phyloP scores from a whole-genome alignment of 1,139 yeast species.

The Pichia sorboxylosa region DNA sequence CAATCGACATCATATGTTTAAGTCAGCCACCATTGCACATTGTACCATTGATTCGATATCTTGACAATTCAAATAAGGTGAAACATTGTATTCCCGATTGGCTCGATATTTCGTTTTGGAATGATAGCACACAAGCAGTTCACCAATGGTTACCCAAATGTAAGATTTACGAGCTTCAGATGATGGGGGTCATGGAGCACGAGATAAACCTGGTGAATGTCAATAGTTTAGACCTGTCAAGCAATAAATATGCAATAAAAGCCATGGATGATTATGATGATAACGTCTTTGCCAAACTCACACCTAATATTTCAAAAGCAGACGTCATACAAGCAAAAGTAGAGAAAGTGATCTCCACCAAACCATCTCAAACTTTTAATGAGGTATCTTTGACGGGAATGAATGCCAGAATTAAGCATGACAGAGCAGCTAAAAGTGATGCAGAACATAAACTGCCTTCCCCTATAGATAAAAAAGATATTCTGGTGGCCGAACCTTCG shows the following conservation, averaged over 20 bases:
- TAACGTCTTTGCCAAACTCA: conserved; percentile 32
- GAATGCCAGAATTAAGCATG: too few species aligned
- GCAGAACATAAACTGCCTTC: too few species aligned
- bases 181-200: conserved; percentile 97
- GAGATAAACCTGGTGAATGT: conserved; percentile 60
- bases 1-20: conserved; percentile 78
- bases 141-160: conserved; percentile 86
- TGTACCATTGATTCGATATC: conserved; percentile 76
- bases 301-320: conserved; percentile 12
- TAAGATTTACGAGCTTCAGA: conserved; percentile 86
- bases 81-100: conserved; percentile 84
- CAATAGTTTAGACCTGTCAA: conserved; percentile 33
- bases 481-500: too few species aligned
- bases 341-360: too few species aligned
- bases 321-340: too few species aligned
- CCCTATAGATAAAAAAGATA: too few species aligned
- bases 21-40: conserved; percentile 87
- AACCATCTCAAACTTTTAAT: too few species aligned
- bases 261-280: conserved; percentile 53
- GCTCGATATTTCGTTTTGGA: conserved; percentile 89
- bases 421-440: too few species aligned
- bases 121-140: conserved; percentile 36
- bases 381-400: too few species aligned
- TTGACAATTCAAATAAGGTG: conserved; percentile 40
- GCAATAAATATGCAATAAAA: conserved; percentile 27